Evolutionary conservation across 495 filamentous ascomycete species (phyloP), one percentile per base, ranked within the genome.

Genomic region (Penicillium canariense): DNA sequence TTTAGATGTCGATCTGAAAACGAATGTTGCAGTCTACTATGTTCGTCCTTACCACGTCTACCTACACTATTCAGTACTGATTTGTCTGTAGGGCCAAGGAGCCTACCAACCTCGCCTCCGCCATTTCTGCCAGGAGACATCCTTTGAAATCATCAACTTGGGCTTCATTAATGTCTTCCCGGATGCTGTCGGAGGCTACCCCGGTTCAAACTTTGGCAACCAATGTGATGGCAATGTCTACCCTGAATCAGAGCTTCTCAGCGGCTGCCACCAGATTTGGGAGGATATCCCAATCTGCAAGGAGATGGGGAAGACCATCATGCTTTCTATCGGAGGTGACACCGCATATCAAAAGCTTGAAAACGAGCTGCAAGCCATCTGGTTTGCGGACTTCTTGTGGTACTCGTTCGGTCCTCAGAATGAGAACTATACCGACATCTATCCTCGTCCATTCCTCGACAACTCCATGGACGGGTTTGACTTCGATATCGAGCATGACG

Each of bases 381-480:
- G 69, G 56, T 83, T 89, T 55, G 83, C 83, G 28, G 74, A 83
- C 52, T 79, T 81, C 45, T 67, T 87, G 12, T 89, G 85, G 85
- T 76, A 74, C 34, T 77, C 83, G 2, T 88, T 85, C 58, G 85
- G 85, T 47, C 84, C 84, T 34, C 40, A 54, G 15, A 44, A 59
- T 5, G 22, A 42, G 10, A 10, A 9, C n/a, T 27, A 12, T n/a
- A 30, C 5, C 11, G 38, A 12, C 12, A 0, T 26, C 7, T 65
- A 42, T 15, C 77, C 79, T 54, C 80, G 85, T 51, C 87, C 87
- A 1, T 88, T 90, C 59, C 78, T 79, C 8, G 59, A 76, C 26
- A 78, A 80, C 22, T 69, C 80, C 6, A 66, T 90, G 48, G 87
- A 91, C 68, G 87, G 87, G 3, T 90, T 90, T 53, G 87, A 91